Percentiles rank a stretch among this genome's conserved stretches.
These are phyloP conservation scores for Ascoidea asiatica DNA, from an alignment of 805 yeast genomes.

Conservation along the genomic window DNA sequence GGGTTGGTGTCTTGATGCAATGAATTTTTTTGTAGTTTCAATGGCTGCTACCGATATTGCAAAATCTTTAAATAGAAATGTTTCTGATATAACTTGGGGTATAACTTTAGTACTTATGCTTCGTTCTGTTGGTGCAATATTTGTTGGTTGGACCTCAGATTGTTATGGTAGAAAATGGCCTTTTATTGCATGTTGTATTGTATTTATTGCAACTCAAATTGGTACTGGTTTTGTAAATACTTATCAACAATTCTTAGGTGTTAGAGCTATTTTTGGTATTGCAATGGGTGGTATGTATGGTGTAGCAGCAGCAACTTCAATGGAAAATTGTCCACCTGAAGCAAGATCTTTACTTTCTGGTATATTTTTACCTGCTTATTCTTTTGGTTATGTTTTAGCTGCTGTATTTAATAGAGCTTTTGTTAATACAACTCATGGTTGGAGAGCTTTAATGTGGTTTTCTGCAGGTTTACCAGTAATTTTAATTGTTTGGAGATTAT, in stretches of 20 bases:
- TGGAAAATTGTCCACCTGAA: slow-evolving; percentile 36
- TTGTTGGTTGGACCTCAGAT: slow-evolving; percentile 50
- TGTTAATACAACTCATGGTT: slow-evolving; percentile 38
- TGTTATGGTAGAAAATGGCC: slow-evolving; percentile 52
- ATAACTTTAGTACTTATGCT: slow-evolving; percentile 57
- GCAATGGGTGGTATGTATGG: slow-evolving; percentile 46
- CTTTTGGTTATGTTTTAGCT: slow-evolving; percentile 52
- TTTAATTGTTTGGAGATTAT: slow-evolving; percentile 41
- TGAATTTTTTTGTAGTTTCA: slow-evolving; percentile 56
- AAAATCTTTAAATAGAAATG: slow-evolving; percentile 25
- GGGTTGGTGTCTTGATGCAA: slow-evolving; percentile 65
- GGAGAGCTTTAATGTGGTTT: slow-evolving; percentile 70
- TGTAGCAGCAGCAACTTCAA: slow-evolving; percentile 18
- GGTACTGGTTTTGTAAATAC: slow-evolving; percentile 51
- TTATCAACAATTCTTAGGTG: slow-evolving; percentile 44
- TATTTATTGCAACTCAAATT: slow-evolving; percentile 41
- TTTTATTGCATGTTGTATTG: slow-evolving; percentile 28
- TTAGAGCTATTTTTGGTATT: slow-evolving; percentile 30
- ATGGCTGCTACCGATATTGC: slow-evolving; percentile 41
- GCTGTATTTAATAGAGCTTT: slow-evolving; percentile 54
- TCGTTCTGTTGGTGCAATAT: slow-evolving; percentile 50
- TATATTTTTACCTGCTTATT: slow-evolving; percentile 70
- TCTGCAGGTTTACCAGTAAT: slow-evolving; percentile 53
- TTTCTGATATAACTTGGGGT: slow-evolving; percentile 55
- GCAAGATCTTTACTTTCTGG: slow-evolving; percentile 51